These are phyloP conservation scores for Pleodorina starrii DNA, from an alignment of 139 green algal species.

Conservation along the genomic window DNA sequence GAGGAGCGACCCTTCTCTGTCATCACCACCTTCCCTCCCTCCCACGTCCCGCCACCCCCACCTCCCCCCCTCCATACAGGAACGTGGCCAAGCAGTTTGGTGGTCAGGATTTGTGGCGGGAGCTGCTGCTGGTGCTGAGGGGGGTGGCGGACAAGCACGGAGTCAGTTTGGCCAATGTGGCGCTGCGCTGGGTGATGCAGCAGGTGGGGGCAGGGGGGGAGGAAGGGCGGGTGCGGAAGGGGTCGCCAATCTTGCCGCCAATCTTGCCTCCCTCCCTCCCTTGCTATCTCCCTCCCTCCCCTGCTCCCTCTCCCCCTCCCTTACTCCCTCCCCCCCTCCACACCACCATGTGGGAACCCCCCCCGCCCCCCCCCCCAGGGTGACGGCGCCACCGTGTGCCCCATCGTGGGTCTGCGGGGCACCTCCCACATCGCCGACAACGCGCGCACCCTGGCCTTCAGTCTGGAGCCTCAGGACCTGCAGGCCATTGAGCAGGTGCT, in stretches of 20 bases:
- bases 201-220: conserved; percentile 35
- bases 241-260: no score
- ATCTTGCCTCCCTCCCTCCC: no score
- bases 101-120: conserved; percentile 67
- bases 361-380: conserved; percentile 41
- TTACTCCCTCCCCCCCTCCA: no score
- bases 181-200: conserved; percentile 71
- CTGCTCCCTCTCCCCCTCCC: no score
- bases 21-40: neutral
- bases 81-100: conserved; percentile 57
- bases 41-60: neutral
- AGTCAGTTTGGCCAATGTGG: conserved; percentile 69
- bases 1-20: no score
- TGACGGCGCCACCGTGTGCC: conserved; percentile 57
- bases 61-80: neutral
- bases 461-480: conserved; percentile 36
- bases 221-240: neutral
- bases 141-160: conserved; percentile 63
- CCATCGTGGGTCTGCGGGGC: conserved; percentile 69
- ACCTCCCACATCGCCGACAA: conserved; percentile 69
- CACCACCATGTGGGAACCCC: no score
- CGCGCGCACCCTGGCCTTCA: conserved; percentile 44
- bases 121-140: conserved; percentile 65
- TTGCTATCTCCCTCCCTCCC: no score
- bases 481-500: conserved; percentile 61